Conservation (phyloP, 192 early-diverging fungal genomes). For the Geranomyces variabilis region DNA sequence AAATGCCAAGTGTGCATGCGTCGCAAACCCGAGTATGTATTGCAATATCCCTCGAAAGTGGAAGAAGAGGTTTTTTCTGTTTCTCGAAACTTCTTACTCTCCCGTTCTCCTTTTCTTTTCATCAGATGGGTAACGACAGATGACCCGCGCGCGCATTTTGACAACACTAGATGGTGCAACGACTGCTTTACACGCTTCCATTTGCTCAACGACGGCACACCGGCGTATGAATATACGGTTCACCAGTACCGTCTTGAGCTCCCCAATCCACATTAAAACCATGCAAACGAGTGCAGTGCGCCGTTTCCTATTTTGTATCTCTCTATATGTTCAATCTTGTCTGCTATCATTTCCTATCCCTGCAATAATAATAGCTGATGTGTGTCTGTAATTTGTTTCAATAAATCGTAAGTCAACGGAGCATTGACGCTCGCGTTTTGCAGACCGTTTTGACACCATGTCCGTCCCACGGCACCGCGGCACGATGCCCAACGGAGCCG, state of each 20-base stretch:
- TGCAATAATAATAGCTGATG: too few relatives aligned
- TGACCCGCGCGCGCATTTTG: slow-evolving; percentile 70
- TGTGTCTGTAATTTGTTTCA: too few relatives aligned
- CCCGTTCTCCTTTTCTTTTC: neutral
- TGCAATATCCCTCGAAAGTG: neutral
- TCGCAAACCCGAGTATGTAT: slow-evolving; percentile 23
- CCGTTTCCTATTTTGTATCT: too few relatives aligned
- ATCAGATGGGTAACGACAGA: slow-evolving; percentile 67
- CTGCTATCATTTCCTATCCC: too few relatives aligned
- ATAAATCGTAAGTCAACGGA: too few relatives aligned
- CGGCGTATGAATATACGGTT: slow-evolving; percentile 14
- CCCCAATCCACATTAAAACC: neutral
- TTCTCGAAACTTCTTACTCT: neutral
- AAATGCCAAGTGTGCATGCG: slow-evolving; percentile 10
- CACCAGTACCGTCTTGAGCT: slow-evolving; percentile 2
- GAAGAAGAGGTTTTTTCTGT: neutral
- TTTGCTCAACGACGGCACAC: slow-evolving; percentile 51
- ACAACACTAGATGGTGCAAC: slow-evolving; percentile 72
- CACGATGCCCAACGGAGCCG: too few relatives aligned
- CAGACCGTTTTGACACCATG: too few relatives aligned
- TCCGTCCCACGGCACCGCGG: too few relatives aligned
- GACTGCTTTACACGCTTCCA: slow-evolving; percentile 74
- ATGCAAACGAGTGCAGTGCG: too few relatives aligned
- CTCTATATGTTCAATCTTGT: too few relatives aligned
- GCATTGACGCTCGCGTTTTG: too few relatives aligned